Evolutionary conservation across 352 stramenopile genomes (phyloP), one percentile per base, ranked within the genome.

Genomic region (Globisporangium iwayamae): DNA sequence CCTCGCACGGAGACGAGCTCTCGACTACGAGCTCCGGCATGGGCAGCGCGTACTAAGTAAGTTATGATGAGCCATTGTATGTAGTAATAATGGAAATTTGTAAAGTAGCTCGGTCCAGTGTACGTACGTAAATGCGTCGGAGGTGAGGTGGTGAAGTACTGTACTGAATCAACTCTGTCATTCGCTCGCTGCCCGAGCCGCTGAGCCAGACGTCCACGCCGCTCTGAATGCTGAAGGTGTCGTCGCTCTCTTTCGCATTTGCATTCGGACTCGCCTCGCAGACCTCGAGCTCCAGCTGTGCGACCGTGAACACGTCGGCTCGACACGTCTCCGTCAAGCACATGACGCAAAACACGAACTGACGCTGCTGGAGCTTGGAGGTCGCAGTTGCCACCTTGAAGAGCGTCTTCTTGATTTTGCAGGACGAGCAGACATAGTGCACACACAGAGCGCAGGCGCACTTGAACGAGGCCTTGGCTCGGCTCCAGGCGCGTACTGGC

Each of bases 311-410:
- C 32, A 2, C 32, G 32, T 36, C 32, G 32, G 4, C 4, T 36
- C 32, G 32, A 36, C 32, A 36, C 32, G 32, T 9, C 7, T 36
- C 32, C 32, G 7, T 36, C 0, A 36, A 36, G 32, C 32, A 36
- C 7, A 28, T 36, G 32, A 36, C 22, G 54, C 70, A 77, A 54
- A 77, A 77, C 36, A 43, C 13, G 30, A 62, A 61, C 22, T 36
- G 16, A 6, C 41, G 60, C 47, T 58, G 48, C 48, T 30, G 16
- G 48, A 59, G 39, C 39, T n/a, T 36, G 13, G 36, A 38, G 0
- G 48, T 58, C 25, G 25, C 25, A 28, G 25, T 28, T 28, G 25
- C 25, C 25, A 28, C 25, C 25, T 2, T 28, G 25, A 28, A 28
- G 25, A 28, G 1, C 25, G 25, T 28, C 25, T 28, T 65, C 48